Evolutionary conservation across 768 basidiomycete species (phyloP), one percentile per base, ranked within the genome.

Genomic region (Suillus occidentalis): DNA sequence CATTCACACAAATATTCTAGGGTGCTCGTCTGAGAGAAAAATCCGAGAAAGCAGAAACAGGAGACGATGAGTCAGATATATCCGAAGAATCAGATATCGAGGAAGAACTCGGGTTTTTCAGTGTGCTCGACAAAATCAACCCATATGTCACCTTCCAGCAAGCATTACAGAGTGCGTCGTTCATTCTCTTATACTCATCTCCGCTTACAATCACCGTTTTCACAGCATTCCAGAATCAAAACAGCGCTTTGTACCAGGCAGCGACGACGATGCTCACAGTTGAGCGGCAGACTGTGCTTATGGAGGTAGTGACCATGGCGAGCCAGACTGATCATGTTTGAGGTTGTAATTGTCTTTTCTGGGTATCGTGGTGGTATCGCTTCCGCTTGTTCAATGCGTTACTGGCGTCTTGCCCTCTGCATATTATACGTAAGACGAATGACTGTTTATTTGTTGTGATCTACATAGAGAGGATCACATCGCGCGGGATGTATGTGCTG

Each of bases 41-140:
- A 65, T 82, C 84, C 9, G 84, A 86, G 62, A 83, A 82, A 67
- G 66, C 66, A 42, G 75, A 67, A 3, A 56, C 58, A 6, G 77
- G 72, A 1, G 81, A 75, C 9, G 80, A 79, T 1, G 69, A 61
- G 4, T 77, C 81, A 0, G 81, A 81, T 0, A 81, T 78, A 0
- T 80, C 79, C 4, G 84, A 83, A 12, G 87, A 84, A 42, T 89
- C 84, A 18, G 85, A 82, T 1, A 87, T 94, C 61, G 86, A 87
- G 59, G 93, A 96, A 71, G 94, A 96, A 73, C 84, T 95, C 10
- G 89, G 91, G 7, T 94, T 90, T 76, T 86, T 94, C 74, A 94
- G 91, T 70, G 87, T 92, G 56, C 82, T 96, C 47, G 95, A 96
- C 67, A 83, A 77, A 62, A 87, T 94, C 62, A 85, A 95, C 71